These are phyloP conservation scores for Coemansia biformis DNA, from an alignment of 192 early-diverging fungal genomes.

Conservation along the genomic window DNA sequence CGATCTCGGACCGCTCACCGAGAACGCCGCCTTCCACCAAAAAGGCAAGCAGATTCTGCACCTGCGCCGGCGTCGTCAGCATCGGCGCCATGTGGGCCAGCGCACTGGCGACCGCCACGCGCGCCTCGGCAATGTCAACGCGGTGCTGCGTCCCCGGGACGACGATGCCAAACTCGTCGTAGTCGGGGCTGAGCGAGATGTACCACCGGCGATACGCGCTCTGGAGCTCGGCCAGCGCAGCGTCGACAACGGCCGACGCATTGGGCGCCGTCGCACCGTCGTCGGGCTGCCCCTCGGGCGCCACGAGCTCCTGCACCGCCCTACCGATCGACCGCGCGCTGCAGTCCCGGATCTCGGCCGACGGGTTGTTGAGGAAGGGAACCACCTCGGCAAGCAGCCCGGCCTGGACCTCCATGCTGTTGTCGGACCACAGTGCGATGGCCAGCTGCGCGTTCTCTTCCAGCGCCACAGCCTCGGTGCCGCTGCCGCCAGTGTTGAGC, in stretches of 20 bases:
- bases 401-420: slow-evolving; percentile 26
- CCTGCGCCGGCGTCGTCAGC: slow-evolving; percentile 47
- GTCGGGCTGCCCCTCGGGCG: not conserved
- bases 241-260: slow-evolving; percentile 9
- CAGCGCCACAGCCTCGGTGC: slow-evolving; percentile 15
- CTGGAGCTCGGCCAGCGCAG: slow-evolving; percentile 15
- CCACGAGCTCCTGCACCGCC: slow-evolving; percentile 9
- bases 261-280: no score
- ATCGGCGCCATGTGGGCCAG: slow-evolving; percentile 63
- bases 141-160: slow-evolving; percentile 79
- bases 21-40: slow-evolving; percentile 78
- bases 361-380: slow-evolving; percentile 15
- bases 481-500: slow-evolving; percentile 24
- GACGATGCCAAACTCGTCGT: slow-evolving; percentile 86
- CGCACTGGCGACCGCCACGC: slow-evolving; percentile 75
- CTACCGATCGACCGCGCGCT: slow-evolving; percentile 25
- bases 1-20: slow-evolving; percentile 74
- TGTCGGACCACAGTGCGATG: slow-evolving; percentile 37
- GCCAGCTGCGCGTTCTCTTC: slow-evolving; percentile 38
- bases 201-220: slow-evolving; percentile 46
- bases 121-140: slow-evolving; percentile 72
- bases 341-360: slow-evolving; percentile 24
- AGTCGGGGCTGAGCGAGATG: slow-evolving; percentile 73
- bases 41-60: slow-evolving; percentile 64
- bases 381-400: slow-evolving; percentile 25